These are phyloP conservation scores for Fraxinus latifolia DNA, from an alignment of 305 asterid genomes.

Conservation along the genomic window DNA sequence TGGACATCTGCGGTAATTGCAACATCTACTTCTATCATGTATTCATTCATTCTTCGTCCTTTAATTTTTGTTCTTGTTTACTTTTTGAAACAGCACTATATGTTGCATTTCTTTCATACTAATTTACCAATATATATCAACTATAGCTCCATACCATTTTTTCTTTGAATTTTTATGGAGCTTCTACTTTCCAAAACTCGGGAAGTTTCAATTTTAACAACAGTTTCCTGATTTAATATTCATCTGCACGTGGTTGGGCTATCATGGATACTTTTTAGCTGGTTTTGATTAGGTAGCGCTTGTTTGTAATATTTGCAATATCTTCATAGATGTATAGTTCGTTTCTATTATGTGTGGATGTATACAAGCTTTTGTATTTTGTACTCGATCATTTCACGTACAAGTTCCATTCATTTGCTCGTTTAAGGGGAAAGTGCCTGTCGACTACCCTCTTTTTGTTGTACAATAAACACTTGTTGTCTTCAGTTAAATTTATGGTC, in stretches of 20 bases:
- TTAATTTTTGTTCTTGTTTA: neutral
- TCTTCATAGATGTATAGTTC: neutral
- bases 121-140: slow-evolving; percentile 11
- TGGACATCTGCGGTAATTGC: neutral
- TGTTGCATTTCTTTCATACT: slow-evolving; percentile 15
- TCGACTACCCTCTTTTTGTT: slow-evolving; percentile 3
- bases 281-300: slow-evolving; percentile 7
- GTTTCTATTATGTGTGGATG: neutral
- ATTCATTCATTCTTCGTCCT: slow-evolving; percentile 1
- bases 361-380: slow-evolving; percentile 1
- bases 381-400: slow-evolving; percentile 12
- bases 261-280: slow-evolving; percentile 1
- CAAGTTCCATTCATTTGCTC: slow-evolving; percentile 16
- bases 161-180: neutral
- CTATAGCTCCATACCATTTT: neutral
- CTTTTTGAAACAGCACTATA: neutral
- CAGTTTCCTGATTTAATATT: slow-evolving; percentile 6
- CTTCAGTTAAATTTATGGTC: slow-evolving; percentile 22
- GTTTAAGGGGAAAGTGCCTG: slow-evolving; percentile 17
- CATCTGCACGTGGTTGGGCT: slow-evolving; percentile 9
- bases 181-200: slow-evolving; percentile 16
- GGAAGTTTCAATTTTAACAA: slow-evolving; percentile 1
- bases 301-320: slow-evolving; percentile 5
- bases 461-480: slow-evolving; percentile 18
- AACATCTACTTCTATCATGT: neutral